Evolutionary conservation across 1,284 basidiomycete species (phyloP), one percentile per base, ranked within the genome.

Genomic region (Ceratobasidium sp.): DNA sequence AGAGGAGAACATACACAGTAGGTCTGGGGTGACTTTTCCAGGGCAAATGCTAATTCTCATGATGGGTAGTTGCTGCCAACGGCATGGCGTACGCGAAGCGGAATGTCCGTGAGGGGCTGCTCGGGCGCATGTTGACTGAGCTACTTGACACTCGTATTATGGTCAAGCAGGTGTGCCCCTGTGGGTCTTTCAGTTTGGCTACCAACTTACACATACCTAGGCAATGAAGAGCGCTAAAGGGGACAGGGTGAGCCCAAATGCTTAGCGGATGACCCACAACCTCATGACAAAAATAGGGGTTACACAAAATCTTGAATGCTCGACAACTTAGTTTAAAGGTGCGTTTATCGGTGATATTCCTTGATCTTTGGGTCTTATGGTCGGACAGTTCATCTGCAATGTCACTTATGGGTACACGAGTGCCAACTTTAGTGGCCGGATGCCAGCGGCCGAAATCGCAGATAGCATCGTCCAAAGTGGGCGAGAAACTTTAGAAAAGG

Each of bases 381-480:
- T 49, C 59, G 14, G 37, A 48, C 16, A 51, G 64, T 79, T 78
- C 75, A 84, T 82, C 59, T 88, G 89, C 75, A 96, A 97, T 79
- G 95, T 97, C 46, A 96, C 94, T 0, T 98, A 98, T 79, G 96
- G 96, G 0, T 99, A 99, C 81, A 98, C 96, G 0, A 88, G 91
- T 75, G 97, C 97, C 0, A 92, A 92, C 1, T 98, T 90, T 80
- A 98, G 96, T 19, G 97, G 98, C 1, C 87, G 97, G 61, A 99
- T 99, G 98, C 97, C 98, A 22, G 95, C 94, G 24, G 96, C 98
- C 22, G 96, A 98, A 83, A 94, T 99, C 49, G 98, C 97, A 0
- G 97, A 99, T 80, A 95, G 95, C 73, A 98, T 99, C 77, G 97
- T 99, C 0, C 96, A 98, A 83, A 96, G 90, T 24, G 97, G 97